A percentile compares a stretch with the other conserved stretches of the same genome.
These are phyloP conservation scores for Boletus sensibilis DNA, from an alignment of 768 basidiomycete species.

Conservation along the genomic window DNA sequence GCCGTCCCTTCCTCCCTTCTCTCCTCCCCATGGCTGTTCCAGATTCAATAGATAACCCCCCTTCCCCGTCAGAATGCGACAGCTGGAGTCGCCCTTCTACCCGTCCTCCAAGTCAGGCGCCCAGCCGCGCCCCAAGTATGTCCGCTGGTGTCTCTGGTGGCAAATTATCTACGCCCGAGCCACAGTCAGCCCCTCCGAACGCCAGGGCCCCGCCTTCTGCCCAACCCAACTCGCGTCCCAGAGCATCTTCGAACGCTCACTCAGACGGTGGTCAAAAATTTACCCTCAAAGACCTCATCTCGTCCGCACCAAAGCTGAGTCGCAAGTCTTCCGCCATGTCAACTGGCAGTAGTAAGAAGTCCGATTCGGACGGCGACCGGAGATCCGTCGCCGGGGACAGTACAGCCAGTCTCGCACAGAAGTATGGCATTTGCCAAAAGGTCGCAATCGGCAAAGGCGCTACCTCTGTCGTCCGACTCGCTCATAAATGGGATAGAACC, in stretches of 20 bases:
- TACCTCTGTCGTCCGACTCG: slow-evolving; percentile 93
- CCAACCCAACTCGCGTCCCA: slow-evolving; percentile 30
- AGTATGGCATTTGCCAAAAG: slow-evolving; percentile 97
- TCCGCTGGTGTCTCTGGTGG: slow-evolving; percentile 40
- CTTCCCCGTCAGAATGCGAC: slow-evolving; percentile 57
- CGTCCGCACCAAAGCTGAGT: slow-evolving; percentile 68
- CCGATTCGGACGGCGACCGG: slow-evolving; percentile 59
- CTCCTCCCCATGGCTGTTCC: slow-evolving; percentile 37
- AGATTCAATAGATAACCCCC: slow-evolving; percentile 43
- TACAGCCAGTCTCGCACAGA: slow-evolving; percentile 65
- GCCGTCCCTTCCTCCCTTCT: slow-evolving; percentile 9
- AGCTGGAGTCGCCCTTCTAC: slow-evolving; percentile 63
- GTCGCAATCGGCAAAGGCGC: slow-evolving; percentile 97
- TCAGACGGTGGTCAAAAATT: slow-evolving; percentile 72
- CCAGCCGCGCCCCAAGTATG: slow-evolving; percentile 41
- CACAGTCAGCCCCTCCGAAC: slow-evolving; percentile 26
- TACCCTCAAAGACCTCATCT: slow-evolving; percentile 78
- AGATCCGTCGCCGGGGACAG: slow-evolving; percentile 50
- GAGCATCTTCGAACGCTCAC: slow-evolving; percentile 46
- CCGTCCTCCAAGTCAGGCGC: slow-evolving; percentile 55
- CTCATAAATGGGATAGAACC: slow-evolving; percentile 97
- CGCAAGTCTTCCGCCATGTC: slow-evolving; percentile 73
- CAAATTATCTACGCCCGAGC: slow-evolving; percentile 31
- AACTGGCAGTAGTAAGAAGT: slow-evolving; percentile 58
- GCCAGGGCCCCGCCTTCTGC: slow-evolving; percentile 19